phyloP scores from a whole-genome alignment of 164 flowering plant genomes.

The Paratinospora sagittata region DNA sequence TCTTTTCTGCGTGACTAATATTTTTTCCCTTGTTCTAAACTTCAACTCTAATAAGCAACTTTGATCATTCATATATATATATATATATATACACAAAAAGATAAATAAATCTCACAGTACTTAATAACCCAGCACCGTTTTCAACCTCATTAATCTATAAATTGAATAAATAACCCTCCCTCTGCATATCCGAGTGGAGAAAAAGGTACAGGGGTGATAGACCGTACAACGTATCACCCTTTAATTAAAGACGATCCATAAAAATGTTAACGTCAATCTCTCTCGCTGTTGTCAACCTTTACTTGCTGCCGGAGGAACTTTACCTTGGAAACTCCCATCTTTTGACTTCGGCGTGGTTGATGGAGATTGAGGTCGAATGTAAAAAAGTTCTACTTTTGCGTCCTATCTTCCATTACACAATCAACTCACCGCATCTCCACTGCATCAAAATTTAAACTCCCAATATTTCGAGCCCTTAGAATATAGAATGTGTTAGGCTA shows the following conservation, averaged over 20 bases:
- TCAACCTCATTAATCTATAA: too few relatives aligned
- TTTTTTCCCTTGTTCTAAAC: too few relatives aligned
- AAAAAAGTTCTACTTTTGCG: neutral
- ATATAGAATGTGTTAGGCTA: neutral
- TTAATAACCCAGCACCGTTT: too few relatives aligned
- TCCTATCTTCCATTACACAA: neutral
- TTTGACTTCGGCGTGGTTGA: constrained; percentile 2
- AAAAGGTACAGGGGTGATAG: too few relatives aligned
- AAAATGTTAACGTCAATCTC: neutral
- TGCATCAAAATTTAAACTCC: neutral
- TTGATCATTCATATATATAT: too few relatives aligned
- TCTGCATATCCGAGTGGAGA: too few relatives aligned
- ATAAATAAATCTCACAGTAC: too few relatives aligned
- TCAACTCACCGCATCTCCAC: neutral
- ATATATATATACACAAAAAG: too few relatives aligned
- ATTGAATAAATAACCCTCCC: too few relatives aligned
- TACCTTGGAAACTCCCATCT: neutral
- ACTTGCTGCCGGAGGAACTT: neutral
- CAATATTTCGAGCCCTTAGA: neutral
- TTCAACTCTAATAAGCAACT: too few relatives aligned
- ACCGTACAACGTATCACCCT: too few relatives aligned
- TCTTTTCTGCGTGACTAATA: too few relatives aligned
- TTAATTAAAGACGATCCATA: neutral
- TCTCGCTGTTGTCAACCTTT: neutral
- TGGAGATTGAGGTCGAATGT: neutral